These are phyloP conservation scores for Calendula officinalis DNA, from an alignment of 129 eudicot species.

Conservation along the genomic window DNA sequence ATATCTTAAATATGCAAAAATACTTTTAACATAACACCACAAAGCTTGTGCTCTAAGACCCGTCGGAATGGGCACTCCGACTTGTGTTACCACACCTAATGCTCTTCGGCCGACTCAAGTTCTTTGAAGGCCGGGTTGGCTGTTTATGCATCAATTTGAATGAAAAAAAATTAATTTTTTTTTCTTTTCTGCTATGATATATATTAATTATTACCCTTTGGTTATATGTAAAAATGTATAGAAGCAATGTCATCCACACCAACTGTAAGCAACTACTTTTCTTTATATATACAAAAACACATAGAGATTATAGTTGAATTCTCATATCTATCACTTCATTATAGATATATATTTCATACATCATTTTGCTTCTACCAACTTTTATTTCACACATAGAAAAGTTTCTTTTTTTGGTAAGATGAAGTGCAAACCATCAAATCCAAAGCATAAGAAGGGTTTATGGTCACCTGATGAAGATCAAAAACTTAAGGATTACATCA, in stretches of 20 bases:
- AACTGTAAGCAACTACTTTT: neutral
- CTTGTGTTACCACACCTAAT: no score
- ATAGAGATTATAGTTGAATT: neutral
- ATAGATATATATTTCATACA: neutral
- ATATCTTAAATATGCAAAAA: no score
- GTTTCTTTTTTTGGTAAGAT: conserved; percentile 22
- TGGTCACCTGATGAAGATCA: conserved; percentile 92
- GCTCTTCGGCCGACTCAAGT: no score
- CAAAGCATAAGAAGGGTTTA: conserved; percentile 67
- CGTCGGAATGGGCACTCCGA: no score
- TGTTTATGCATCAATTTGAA: neutral
- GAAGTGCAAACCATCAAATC: conserved; percentile 44
- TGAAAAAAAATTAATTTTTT: neutral
- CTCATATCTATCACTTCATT: conserved; percentile 19
- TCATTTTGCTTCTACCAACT: conserved; percentile 3
- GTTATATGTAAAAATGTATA: neutral
- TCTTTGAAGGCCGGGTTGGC: no score
- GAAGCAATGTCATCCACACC: neutral
- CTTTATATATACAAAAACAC: conserved; percentile 5
- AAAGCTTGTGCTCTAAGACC: no score
- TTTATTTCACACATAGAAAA: conserved; percentile 5
- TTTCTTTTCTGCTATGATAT: no score
- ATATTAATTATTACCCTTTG: no score
- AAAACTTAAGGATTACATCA: conserved; percentile 58
- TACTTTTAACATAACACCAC: no score